Evolutionary conservation across 2,329 filamentous ascomycete species (phyloP).

Genomic region (Raffaelea albimanens): DNA sequence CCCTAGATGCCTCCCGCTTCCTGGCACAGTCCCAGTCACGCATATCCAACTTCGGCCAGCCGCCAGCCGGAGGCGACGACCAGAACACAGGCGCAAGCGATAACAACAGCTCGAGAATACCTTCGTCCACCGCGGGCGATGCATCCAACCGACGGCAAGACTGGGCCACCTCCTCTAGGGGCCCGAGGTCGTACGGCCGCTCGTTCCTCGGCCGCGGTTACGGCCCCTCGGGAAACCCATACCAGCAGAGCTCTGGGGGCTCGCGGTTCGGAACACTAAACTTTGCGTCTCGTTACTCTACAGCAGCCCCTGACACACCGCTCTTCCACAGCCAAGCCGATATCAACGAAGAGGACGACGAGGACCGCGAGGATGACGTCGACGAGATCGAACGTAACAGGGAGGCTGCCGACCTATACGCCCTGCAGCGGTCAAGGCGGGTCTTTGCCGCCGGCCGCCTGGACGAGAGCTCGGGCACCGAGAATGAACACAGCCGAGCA

Average conservation of each 20-base stretch:
- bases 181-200: slow-evolving; percentile 25
- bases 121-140: slow-evolving; percentile 10
- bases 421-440: slow-evolving; percentile 77
- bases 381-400: slow-evolving; percentile 85
- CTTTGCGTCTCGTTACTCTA: slow-evolving; percentile 68
- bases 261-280: slow-evolving; percentile 64
- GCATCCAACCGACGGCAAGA: slow-evolving; percentile 23
- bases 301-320: slow-evolving; percentile 66
- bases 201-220: slow-evolving; percentile 28
- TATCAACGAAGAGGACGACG: slow-evolving; percentile 62
- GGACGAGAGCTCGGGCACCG: slow-evolving; percentile 76
- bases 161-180: slow-evolving; percentile 22
- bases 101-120: slow-evolving; percentile 22
- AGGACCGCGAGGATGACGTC: slow-evolving; percentile 82
- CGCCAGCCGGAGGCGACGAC: slow-evolving; percentile 35
- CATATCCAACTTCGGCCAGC: slow-evolving; percentile 61
- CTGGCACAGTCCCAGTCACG: slow-evolving; percentile 93
- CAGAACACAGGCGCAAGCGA: slow-evolving; percentile 19
- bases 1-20: slow-evolving; percentile 85
- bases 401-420: slow-evolving; percentile 90
- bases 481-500: slow-evolving; percentile 55
- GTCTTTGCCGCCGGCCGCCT: slow-evolving; percentile 79
- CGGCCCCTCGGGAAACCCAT: slow-evolving; percentile 57
- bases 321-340: slow-evolving; percentile 93
- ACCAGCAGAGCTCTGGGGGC: slow-evolving; percentile 60